Conservation (phyloP, 225 moss, liverwort and hornwort species). For the Pseudoscleropodium purum region DNA sequence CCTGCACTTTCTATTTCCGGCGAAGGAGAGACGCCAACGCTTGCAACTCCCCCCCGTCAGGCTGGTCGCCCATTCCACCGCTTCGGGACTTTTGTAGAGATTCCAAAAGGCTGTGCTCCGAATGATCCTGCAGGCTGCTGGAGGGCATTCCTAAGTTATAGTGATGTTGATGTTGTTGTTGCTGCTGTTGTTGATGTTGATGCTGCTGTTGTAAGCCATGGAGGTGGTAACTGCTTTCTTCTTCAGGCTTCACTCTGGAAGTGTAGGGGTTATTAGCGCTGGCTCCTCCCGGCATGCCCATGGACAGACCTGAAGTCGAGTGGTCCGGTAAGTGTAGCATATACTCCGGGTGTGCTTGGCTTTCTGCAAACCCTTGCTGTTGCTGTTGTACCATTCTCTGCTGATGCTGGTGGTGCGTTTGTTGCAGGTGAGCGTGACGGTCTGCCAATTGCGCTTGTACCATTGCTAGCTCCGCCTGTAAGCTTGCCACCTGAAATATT, state of each 20-base stretch:
- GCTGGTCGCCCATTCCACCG: constrained; percentile 13
- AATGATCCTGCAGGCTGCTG: constrained; percentile 29
- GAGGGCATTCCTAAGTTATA: constrained; percentile 61
- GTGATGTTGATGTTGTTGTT: constrained; percentile 20
- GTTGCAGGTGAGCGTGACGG: constrained; percentile 65
- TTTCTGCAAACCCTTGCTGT: constrained; percentile 18
- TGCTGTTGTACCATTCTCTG: constrained; percentile 7
- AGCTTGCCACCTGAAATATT: constrained; percentile 64
- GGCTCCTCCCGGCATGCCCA: constrained; percentile 53
- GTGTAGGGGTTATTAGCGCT: constrained; percentile 17
- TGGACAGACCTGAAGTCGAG: constrained; percentile 35
- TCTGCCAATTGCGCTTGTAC: constrained; percentile 88
- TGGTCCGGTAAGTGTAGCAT: constrained; percentile 34
- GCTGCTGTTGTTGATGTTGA: neutral
- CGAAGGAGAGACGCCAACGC: constrained; percentile 40
- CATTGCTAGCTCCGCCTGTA: constrained; percentile 84
- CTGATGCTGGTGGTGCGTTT: constrained; percentile 26
- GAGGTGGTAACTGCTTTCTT: constrained; percentile 26
- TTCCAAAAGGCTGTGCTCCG: constrained; percentile 35
- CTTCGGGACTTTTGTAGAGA: constrained; percentile 52
- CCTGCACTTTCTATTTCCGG: constrained; percentile 5
- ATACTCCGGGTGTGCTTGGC: constrained; percentile 26
- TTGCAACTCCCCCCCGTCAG: constrained; percentile 50
- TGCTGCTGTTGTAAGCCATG: constrained; percentile 20
- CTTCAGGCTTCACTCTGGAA: constrained; percentile 69